phyloP scores from a whole-genome alignment of 164 flowering plant genomes.

The Chloranthus sessilifolius region DNA sequence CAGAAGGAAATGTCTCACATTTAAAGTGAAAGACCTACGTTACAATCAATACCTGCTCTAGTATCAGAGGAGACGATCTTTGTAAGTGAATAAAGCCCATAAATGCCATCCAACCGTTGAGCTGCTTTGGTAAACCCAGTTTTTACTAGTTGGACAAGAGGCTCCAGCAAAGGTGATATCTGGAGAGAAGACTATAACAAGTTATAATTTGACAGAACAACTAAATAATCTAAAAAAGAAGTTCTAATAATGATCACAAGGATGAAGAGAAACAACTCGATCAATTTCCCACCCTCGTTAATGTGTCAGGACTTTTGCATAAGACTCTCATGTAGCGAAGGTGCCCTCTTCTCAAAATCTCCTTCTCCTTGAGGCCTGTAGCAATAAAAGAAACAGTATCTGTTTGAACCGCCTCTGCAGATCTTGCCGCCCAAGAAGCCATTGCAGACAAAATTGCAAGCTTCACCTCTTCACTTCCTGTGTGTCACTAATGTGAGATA shows the following conservation, averaged over 20 bases:
- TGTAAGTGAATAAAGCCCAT: constrained; percentile 62
- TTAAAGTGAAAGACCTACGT: no score
- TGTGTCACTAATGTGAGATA: background rate
- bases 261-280: constrained; percentile 4
- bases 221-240: constrained; percentile 1
- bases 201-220: background rate
- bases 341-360: constrained; percentile 80
- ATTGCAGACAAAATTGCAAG: constrained; percentile 67
- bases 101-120: constrained; percentile 91
- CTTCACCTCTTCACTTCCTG: constrained; percentile 98
- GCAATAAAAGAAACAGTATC: constrained; percentile 59
- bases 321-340: constrained; percentile 69
- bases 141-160: constrained; percentile 85
- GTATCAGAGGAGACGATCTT: constrained; percentile 75
- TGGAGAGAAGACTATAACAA: no score
- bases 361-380: constrained; percentile 93
- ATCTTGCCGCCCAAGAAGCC: constrained; percentile 68
- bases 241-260: background rate
- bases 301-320: constrained; percentile 56
- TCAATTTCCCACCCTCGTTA: constrained; percentile 34
- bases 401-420: constrained; percentile 51
- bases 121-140: constrained; percentile 87
- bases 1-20: no score
- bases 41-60: constrained; percentile 83
- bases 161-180: constrained; percentile 66